phyloP scores from a whole-genome alignment of 2,329 filamentous ascomycete genomes.

The Fusarium solani-melongenae region DNA sequence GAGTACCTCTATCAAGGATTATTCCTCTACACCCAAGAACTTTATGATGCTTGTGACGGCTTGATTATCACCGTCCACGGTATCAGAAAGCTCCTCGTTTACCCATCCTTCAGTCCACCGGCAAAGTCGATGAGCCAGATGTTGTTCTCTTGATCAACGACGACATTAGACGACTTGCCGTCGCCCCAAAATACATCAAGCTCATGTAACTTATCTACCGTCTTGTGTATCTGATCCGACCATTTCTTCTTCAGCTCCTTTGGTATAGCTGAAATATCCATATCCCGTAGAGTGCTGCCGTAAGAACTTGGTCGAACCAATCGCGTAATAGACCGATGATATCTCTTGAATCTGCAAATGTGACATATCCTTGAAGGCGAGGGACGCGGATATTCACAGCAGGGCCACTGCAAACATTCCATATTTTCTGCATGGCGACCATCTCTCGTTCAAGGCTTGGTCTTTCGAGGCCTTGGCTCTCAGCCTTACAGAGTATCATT shows the following conservation, averaged over 20 bases:
- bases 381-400: background rate
- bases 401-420: rapidly evolving
- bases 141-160: background rate
- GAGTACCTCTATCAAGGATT: background rate
- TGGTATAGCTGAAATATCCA: background rate
- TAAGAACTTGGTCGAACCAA: background rate
- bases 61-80: background rate
- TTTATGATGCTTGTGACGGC: background rate
- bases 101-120: background rate
- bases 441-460: background rate
- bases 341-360: background rate
- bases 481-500: background rate
- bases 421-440: background rate
- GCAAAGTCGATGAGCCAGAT: background rate
- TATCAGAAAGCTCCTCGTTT: background rate
- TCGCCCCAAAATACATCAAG: background rate
- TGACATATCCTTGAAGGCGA: background rate
- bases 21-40: background rate
- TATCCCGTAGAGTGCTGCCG: background rate
- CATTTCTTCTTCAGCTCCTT: background rate
- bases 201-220: background rate
- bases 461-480: background rate
- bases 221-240: background rate
- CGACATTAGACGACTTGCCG: background rate
- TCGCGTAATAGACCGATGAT: background rate